Evolutionary conservation across 345 rosid genomes (phyloP), one percentile per base, ranked within the genome.

Genomic region (Limnanthes douglasii): DNA sequence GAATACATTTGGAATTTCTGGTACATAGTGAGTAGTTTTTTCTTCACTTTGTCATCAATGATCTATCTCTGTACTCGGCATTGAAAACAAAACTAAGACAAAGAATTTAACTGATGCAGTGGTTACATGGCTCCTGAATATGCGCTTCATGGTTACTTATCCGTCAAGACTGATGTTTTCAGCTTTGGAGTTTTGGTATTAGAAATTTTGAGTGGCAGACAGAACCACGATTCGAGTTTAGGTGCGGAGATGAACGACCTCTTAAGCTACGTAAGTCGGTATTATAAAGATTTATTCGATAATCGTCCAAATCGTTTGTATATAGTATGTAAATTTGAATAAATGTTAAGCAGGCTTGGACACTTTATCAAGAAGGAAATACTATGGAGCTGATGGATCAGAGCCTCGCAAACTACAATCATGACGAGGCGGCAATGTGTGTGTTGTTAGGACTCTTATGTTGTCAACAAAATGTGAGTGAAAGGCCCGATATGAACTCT

Each of bases 41-140:
- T 41, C 31, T 37, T 8, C 10, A 46, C 12, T 8, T 26, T n/a
- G n/a, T 3, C 6, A 11, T 27, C 7, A n/a, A n/a, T n/a, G n/a
- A n/a, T n/a, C n/a, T n/a, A n/a, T n/a, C n/a, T n/a, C n/a, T n/a
- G n/a, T 18, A 23, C 13, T 16, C 18, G 8, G 2, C 12, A 15
- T 21, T 22, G 29, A n/a, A 8, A 7, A 23, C 6, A 4, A 19
- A 5, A 26, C 2, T 21, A 11, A 20, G 32, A 21, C 13, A 12
- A 54, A 26, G 25, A 35, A 36, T 39, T 27, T 19, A 21, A 15
- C 11, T 29, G 11, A 27, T 69, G 73, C 69, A 82, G 94, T 53
- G 93, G 94, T 50, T 86, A 86, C 39, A 86, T 86, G 97, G 94
- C 94, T 21, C 94, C 92, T 28, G 96, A 81, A 52, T 86, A 86